Conservation (phyloP, 768 basidiomycete genomes). For the Agrocybe praecox region DNA sequence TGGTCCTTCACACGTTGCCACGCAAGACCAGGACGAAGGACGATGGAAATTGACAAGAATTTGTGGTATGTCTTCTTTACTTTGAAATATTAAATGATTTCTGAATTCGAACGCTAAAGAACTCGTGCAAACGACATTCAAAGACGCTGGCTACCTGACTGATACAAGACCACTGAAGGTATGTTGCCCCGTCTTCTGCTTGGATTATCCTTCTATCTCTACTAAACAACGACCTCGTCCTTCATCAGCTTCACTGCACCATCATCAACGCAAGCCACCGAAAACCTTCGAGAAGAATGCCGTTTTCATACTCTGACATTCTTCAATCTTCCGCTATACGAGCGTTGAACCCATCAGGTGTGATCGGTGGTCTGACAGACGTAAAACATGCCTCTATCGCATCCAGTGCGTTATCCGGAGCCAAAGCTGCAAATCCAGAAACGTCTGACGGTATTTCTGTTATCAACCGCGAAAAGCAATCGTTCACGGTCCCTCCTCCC, state of each 20-base stretch:
- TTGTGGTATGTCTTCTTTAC: slow-evolving; percentile 27
- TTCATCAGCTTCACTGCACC: slow-evolving; percentile 49
- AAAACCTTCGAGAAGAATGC: slow-evolving; percentile 31
- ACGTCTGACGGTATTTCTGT: no score
- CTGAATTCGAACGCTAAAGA: slow-evolving; percentile 29
- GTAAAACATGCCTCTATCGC: neutral
- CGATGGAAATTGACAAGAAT: slow-evolving; percentile 25
- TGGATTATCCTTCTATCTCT: neutral
- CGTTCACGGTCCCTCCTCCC: slow-evolving; percentile 13
- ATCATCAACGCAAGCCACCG: slow-evolving; percentile 51
- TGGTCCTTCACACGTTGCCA: slow-evolving; percentile 8
- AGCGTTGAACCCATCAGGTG: neutral
- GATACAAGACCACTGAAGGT: slow-evolving; percentile 54
- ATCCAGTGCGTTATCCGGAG: neutral
- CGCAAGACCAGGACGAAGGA: slow-evolving; percentile 1
- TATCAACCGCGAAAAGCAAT: no score
- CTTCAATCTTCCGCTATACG: slow-evolving; percentile 20
- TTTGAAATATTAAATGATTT: no score
- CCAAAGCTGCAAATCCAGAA: no score
- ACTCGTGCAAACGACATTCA: slow-evolving; percentile 42
- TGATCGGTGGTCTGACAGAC: neutral
- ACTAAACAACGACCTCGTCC: neutral
- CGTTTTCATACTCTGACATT: slow-evolving; percentile 46
- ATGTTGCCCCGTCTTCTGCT: neutral
- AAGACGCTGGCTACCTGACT: slow-evolving; percentile 40